Evolutionary conservation across 1,139 yeast genomes (phyloP).

Genomic region (Geotrichum aggregatum): DNA sequence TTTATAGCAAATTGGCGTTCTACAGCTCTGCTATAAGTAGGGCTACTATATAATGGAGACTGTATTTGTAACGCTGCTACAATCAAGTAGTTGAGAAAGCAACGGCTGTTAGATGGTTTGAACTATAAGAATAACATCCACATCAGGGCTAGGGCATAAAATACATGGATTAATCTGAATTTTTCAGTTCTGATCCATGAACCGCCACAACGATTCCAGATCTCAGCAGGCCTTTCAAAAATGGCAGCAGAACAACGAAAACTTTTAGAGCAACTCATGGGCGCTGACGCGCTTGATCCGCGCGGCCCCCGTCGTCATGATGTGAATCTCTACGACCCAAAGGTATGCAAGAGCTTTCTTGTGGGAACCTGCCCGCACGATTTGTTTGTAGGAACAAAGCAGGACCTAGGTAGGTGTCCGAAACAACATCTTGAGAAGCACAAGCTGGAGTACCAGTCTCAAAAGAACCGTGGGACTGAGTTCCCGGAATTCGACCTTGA

Average conservation of each 20-base stretch:
- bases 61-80: no score
- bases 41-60: no score
- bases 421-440: slow-evolving; percentile 71
- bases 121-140: no score
- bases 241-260: slow-evolving; percentile 70
- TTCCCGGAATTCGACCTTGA: slow-evolving; percentile 72
- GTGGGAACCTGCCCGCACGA: slow-evolving; percentile 92
- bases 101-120: no score
- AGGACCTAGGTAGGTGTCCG: slow-evolving; percentile 78
- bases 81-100: no score
- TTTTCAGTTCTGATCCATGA: not conserved
- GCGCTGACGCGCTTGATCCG: slow-evolving; percentile 46
- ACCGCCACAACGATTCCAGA: no score
- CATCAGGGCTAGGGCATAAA: slow-evolving; percentile 4
- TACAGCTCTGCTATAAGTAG: no score
- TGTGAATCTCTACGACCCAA: slow-evolving; percentile 51
- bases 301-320: slow-evolving; percentile 33
- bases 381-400: slow-evolving; percentile 75
- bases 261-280: slow-evolving; percentile 79
- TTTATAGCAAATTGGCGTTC: no score
- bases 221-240: not conserved
- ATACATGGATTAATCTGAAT: no score
- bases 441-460: slow-evolving; percentile 63
- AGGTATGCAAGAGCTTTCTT: slow-evolving; percentile 73
- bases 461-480: slow-evolving; percentile 51